Conservation (phyloP, 2,329 filamentous ascomycete genomes). For the Beauveria pseudobassiana region DNA sequence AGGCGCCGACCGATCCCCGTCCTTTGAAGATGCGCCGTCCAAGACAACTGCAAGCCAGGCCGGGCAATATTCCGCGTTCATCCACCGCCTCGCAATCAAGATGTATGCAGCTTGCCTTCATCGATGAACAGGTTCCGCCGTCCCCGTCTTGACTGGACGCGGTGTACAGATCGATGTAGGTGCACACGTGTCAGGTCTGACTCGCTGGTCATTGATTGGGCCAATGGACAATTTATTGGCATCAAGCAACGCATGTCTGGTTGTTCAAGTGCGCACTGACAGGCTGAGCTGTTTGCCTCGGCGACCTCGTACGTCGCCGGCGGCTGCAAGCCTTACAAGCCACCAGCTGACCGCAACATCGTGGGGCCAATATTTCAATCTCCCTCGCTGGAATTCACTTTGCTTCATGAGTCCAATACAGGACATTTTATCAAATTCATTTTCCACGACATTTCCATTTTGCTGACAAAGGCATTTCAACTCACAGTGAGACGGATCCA, state of each 20-base stretch:
- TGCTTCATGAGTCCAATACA: not conserved
- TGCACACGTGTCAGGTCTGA: not conserved
- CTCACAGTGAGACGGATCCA: constrained; percentile 49
- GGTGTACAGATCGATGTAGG: not conserved
- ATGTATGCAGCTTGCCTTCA: not conserved
- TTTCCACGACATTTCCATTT: constrained; percentile 8
- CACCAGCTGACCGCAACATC: not conserved
- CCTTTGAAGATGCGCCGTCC: not conserved
- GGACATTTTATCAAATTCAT: constrained; percentile 17
- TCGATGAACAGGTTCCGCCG: not conserved
- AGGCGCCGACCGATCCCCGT: not conserved
- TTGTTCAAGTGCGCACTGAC: not conserved
- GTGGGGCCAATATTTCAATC: not conserved
- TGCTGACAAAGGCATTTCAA: constrained; percentile 14
- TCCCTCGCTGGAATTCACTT: not conserved
- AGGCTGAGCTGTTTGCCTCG: not conserved
- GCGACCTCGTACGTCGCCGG: too few species aligned
- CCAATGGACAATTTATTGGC: not conserved
- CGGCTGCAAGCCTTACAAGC: not conserved
- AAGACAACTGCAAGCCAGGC: not conserved
- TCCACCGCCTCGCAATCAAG: not conserved
- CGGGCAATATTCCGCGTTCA: not conserved
- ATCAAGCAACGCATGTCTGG: not conserved
- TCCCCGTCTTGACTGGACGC: not conserved
- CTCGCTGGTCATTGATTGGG: not conserved